These are phyloP conservation scores for Leptomonas pyrrhocoris DNA, from an alignment of 208 protist genomes.

Conservation along the genomic window DNA sequence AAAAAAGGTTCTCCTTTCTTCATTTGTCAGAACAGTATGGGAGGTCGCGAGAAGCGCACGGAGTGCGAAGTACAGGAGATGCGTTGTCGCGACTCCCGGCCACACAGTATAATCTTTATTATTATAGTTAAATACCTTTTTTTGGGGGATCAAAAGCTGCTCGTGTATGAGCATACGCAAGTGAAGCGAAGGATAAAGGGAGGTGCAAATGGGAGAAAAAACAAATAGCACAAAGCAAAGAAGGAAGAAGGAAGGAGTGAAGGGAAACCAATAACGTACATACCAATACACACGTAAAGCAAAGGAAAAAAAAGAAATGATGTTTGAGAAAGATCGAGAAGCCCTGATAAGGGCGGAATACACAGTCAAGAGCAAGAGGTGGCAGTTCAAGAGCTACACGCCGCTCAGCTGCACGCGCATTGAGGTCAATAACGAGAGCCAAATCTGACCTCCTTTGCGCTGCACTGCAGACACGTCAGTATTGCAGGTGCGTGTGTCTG, in stretches of 20 bases:
- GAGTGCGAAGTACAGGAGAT: no score
- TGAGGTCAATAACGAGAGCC: slow-evolving; percentile 1
- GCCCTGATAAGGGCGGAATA: neutral
- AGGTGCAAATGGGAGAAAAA: neutral
- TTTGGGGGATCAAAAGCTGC: no score
- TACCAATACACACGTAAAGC: slow-evolving; percentile 3
- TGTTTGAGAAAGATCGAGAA: neutral
- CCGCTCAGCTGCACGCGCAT: slow-evolving; percentile 2
- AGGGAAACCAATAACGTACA: neutral
- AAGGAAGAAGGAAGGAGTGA: slow-evolving; percentile 6
- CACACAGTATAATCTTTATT: no score
- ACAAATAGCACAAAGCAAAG: neutral
- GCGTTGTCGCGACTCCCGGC: no score
- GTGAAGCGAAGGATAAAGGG: neutral
- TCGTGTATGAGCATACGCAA: neutral
- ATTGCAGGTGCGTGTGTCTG: neutral
- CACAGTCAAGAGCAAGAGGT: neutral
- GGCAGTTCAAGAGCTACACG: neutral
- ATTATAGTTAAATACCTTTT: no score
- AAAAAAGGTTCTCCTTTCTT: no score
- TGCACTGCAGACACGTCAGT: slow-evolving; percentile 28
- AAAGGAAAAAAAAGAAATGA: slow-evolving; percentile 17
- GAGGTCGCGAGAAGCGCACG: no score
- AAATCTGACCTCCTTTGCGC: neutral
- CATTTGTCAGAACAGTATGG: no score